These are phyloP conservation scores for Beauveria asiatica DNA, from an alignment of 2,329 filamentous ascomycete genomes.

Conservation along the genomic window DNA sequence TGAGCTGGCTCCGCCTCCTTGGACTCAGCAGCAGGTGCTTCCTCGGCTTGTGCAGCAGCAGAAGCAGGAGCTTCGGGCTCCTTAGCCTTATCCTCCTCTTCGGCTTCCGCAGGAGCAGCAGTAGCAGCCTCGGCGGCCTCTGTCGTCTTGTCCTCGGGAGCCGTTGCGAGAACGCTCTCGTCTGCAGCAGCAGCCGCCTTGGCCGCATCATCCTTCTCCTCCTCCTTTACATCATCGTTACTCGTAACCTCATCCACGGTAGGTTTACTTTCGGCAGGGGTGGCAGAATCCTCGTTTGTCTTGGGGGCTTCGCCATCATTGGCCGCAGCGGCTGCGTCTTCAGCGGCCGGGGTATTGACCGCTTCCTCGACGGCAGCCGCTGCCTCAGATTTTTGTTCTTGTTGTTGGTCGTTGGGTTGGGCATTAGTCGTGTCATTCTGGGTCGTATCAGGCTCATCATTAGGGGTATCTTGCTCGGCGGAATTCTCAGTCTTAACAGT, in stretches of 20 bases:
- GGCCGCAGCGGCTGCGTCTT: background rate
- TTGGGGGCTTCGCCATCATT: background rate
- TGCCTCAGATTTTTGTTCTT: background rate
- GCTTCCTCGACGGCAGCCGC: conserved; percentile 2
- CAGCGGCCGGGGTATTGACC: background rate
- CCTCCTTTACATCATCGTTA: background rate
- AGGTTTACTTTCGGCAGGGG: background rate
- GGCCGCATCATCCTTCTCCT: background rate
- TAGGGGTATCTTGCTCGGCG: conserved; percentile 10
- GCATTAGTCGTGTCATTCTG: conserved; percentile 9
- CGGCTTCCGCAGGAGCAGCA: background rate
- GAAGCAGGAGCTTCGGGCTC: background rate
- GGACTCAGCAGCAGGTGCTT: background rate
- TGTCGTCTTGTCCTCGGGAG: background rate
- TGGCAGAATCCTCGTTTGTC: background rate
- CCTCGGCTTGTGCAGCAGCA: background rate
- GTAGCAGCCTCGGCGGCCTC: background rate
- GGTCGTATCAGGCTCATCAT: conserved; percentile 12
- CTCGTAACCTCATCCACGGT: conserved; percentile 5
- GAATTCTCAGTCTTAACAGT: conserved; percentile 5
- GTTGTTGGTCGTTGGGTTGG: conserved; percentile 9
- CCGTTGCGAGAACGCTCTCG: background rate
- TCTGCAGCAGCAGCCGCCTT: background rate
- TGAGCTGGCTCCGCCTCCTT: background rate
- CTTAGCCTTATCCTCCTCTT: background rate